A percentile compares a stretch with the other conserved stretches of the same genome.
phyloP scores from a whole-genome alignment of 495 filamentous ascomycete genomes.

The Penicillium cinerascens region DNA sequence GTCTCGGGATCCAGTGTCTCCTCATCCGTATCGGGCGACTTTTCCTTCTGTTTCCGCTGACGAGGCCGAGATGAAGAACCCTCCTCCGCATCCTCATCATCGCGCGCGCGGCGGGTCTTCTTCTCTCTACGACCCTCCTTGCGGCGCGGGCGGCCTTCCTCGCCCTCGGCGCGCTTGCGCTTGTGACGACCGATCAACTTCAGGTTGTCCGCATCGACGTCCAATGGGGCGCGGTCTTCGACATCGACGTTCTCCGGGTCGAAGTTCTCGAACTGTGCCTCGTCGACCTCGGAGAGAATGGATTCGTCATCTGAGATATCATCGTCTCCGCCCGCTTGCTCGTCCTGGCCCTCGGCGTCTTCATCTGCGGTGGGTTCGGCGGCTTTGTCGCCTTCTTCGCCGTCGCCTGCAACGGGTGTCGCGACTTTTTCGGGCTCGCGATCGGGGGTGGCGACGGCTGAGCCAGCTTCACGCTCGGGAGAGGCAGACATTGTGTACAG shows the following conservation, averaged over 20 bases:
- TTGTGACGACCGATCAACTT: conserved; percentile 72
- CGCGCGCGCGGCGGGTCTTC: conserved; percentile 62
- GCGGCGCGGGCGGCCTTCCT: conserved; percentile 58
- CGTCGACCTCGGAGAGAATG: conserved; percentile 92
- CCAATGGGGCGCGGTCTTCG: conserved; percentile 70
- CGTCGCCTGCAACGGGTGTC: conserved; percentile 24
- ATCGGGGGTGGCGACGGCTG: conserved; percentile 21
- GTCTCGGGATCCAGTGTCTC: conserved; percentile 56
- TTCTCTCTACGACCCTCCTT: conserved; percentile 73
- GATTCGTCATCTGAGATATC: conserved; percentile 72
- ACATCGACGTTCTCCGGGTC: conserved; percentile 72
- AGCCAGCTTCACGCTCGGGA: conserved; percentile 28
- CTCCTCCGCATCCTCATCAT: conserved; percentile 52
- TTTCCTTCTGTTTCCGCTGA: conserved; percentile 46
- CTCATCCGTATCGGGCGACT: conserved; percentile 57
- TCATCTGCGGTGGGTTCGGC: conserved; percentile 14
- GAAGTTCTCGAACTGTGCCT: conserved; percentile 89
- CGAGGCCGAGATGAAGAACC: conserved; percentile 51
- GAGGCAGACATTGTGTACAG: conserved; percentile 38
- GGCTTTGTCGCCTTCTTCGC: conserved; percentile 19
- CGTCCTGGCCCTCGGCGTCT: conserved; percentile 10
- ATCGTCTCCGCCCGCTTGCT: conserved; percentile 17
- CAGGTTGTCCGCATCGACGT: conserved; percentile 85
- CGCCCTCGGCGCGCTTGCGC: conserved; percentile 69
- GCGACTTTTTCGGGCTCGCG: conserved; percentile 23